phyloP scores from a whole-genome alignment of 225 moss, liverwort and hornwort species.

The Polytrichum formosum region DNA sequence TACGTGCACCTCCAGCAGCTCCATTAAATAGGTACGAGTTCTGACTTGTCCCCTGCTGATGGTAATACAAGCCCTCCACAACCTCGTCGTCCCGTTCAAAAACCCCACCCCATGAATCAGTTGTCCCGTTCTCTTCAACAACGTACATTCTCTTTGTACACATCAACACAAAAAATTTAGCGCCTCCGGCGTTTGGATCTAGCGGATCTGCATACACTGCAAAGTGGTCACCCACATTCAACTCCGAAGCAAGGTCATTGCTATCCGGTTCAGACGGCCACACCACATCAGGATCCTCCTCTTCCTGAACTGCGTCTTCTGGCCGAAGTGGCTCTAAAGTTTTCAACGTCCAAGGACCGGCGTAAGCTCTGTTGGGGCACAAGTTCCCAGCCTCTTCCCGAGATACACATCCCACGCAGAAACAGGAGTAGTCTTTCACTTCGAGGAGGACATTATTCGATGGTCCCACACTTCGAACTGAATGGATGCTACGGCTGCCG shows the following conservation, averaged over 20 bases:
- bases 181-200: background rate
- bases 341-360: background rate
- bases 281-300: background rate
- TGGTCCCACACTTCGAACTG: too few relatives aligned
- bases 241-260: background rate
- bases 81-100: background rate
- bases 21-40: background rate
- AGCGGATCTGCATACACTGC: background rate
- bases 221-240: background rate
- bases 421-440: too few relatives aligned
- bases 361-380: background rate
- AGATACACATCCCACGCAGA: too few relatives aligned
- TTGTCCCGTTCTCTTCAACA: background rate
- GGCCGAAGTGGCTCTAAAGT: background rate
- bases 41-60: background rate
- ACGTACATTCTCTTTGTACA: conserved; percentile 3
- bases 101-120: background rate
- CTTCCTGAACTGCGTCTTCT: background rate
- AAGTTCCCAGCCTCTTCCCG: background rate
- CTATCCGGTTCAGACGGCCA: background rate
- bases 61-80: background rate
- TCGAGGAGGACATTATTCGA: too few relatives aligned
- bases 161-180: background rate
- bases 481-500: too few relatives aligned
- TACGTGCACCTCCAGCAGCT: too few relatives aligned